phyloP scores from a whole-genome alignment of 2,329 filamentous ascomycete genomes.

The Aspergillus cejpii region DNA sequence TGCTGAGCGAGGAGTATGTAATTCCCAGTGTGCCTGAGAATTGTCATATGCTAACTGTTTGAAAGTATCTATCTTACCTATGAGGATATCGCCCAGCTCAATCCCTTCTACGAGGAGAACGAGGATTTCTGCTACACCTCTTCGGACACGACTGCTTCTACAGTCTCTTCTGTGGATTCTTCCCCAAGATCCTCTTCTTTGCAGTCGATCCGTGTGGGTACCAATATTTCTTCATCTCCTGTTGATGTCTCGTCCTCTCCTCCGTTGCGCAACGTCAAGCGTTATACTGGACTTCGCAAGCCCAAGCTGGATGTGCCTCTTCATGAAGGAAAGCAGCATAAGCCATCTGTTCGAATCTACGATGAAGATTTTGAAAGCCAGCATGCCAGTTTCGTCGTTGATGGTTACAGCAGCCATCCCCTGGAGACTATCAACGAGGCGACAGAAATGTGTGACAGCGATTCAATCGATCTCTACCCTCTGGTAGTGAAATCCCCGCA shows the following conservation, averaged over 20 bases:
- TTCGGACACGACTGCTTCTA: conserved; percentile 6
- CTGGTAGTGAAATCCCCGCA: conserved; percentile 16
- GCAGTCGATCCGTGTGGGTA: conserved; percentile 6
- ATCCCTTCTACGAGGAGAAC: conserved; percentile 23
- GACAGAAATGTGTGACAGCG: neutral
- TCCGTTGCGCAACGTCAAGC: conserved; percentile 1
- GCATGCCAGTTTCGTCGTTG: conserved; percentile 12
- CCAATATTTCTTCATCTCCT: conserved; percentile 8
- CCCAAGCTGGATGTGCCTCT: conserved; percentile 5
- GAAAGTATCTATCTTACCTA: conserved; percentile 19
- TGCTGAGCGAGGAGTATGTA: conserved; percentile 25
- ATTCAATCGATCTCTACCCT: conserved; percentile 5
- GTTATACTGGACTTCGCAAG: neutral
- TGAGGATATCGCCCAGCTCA: conserved; percentile 24
- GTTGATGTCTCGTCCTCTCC: conserved; percentile 8
- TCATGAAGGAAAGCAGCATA: conserved; percentile 11
- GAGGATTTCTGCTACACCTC: conserved; percentile 17
- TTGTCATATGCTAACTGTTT: conserved; percentile 6
- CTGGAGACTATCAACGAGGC: conserved; percentile 4
- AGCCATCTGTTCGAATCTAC: conserved; percentile 6
- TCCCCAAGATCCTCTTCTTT: conserved; percentile 18
- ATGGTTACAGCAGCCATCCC: neutral
- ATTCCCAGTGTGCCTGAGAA: neutral
- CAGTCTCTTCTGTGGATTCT: conserved; percentile 8
- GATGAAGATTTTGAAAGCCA: conserved; percentile 9